Conservation (phyloP, 2,329 filamentous ascomycete species). For the Colletotrichum siamense region DNA sequence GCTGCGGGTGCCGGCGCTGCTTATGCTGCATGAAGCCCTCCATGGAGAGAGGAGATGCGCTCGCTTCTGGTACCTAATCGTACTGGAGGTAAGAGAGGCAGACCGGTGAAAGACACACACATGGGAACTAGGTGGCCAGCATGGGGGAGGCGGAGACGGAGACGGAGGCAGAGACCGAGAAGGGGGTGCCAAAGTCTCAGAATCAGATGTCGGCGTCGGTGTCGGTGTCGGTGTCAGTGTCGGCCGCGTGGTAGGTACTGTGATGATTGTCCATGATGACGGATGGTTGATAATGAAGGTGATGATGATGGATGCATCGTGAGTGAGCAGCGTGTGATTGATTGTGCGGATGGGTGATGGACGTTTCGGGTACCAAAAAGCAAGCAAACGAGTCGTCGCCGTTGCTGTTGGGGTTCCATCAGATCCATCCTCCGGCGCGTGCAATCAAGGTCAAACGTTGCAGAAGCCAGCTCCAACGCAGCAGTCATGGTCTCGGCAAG, state of each 20-base stretch:
- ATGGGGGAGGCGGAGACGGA: neutral
- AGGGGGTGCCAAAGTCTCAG: neutral
- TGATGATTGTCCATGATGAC: neutral
- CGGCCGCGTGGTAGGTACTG: neutral
- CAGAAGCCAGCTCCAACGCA: conserved; percentile 12
- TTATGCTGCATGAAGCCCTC: neutral
- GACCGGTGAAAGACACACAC: neutral
- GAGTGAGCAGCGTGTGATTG: neutral
- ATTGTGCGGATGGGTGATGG: neutral
- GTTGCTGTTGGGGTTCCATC: neutral
- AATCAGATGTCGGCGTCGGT: neutral
- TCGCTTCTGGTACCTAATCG: neutral
- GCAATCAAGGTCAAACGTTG: conserved; percentile 11
- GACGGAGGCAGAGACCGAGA: neutral
- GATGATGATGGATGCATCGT: neutral
- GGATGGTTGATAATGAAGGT: neutral
- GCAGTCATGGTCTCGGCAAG: conserved; percentile 8
- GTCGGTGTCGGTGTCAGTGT: neutral
- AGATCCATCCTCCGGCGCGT: neutral
- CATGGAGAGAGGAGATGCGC: neutral
- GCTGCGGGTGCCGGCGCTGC: neutral
- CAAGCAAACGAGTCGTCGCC: neutral
- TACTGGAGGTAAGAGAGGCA: neutral
- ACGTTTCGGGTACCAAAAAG: neutral
- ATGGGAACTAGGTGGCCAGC: neutral